Conservation (phyloP, 1,139 yeast genomes). For the Suhomyces bokatorum region DNA sequence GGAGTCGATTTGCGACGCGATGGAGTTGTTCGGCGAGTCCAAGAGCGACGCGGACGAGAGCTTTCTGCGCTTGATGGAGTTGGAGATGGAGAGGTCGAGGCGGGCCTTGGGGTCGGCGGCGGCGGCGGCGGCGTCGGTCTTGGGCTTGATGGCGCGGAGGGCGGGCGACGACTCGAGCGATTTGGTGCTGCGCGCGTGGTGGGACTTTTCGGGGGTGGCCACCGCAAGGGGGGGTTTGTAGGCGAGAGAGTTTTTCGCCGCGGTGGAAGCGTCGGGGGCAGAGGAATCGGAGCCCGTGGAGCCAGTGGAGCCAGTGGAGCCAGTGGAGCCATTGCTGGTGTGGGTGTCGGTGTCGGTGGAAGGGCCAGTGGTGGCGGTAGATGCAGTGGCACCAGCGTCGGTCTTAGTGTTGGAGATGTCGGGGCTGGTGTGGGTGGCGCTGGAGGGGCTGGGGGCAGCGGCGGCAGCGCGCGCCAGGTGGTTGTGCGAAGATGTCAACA, state of each 20-base stretch:
- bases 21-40: constrained; percentile 39
- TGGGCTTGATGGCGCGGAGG: constrained; percentile 11
- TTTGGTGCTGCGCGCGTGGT: background rate
- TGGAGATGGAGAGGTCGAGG: constrained; percentile 10
- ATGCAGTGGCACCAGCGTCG: too few relatives aligned
- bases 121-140: constrained; percentile 3
- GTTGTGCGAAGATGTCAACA: background rate
- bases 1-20: constrained; percentile 41
- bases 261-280: too few relatives aligned
- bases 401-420: too few relatives aligned
- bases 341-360: too few relatives aligned
- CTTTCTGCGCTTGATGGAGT: constrained; percentile 15
- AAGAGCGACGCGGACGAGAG: constrained; percentile 13
- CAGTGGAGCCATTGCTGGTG: too few relatives aligned
- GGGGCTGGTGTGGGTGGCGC: too few relatives aligned
- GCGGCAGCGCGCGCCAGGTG: background rate
- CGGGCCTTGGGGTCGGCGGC: constrained; percentile 7
- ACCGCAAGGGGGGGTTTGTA: background rate
- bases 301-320: too few relatives aligned
- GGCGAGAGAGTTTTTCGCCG: too few relatives aligned
- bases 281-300: too few relatives aligned
- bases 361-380: too few relatives aligned
- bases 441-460: too few relatives aligned
- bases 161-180: constrained; percentile 13
- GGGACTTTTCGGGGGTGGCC: background rate